phyloP scores from a whole-genome alignment of 352 stramenopile genomes.

The Plasmopara viticola region DNA sequence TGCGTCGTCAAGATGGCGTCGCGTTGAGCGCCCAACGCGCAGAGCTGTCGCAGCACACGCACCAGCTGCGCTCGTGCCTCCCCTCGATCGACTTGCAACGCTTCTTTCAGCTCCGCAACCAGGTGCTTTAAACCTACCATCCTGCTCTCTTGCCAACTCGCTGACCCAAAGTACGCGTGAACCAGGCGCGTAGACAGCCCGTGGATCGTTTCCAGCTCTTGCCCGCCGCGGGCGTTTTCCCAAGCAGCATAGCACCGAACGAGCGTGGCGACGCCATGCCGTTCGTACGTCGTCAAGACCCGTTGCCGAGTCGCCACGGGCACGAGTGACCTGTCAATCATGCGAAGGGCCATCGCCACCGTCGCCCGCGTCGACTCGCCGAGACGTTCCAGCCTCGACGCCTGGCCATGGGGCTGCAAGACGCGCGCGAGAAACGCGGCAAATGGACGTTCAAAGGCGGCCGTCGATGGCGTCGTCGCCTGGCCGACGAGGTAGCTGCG shows the following conservation, averaged over 20 bases:
- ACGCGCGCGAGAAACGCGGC: conserved; percentile 50
- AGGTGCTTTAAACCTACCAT: too few species aligned
- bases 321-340: conserved; percentile 35
- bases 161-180: too few species aligned
- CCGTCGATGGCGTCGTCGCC: conserved; percentile 23
- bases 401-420: conserved; percentile 36
- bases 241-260: conserved; percentile 43
- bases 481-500: conserved; percentile 40
- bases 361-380: conserved; percentile 27
- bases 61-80: neutral
- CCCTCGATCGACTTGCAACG: neutral
- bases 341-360: conserved; percentile 40
- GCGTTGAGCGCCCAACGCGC: conserved; percentile 18
- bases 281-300: conserved; percentile 39
- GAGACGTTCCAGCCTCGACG: neutral
- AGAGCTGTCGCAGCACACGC: conserved; percentile 24
- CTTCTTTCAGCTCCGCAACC: conserved; percentile 19
- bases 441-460: conserved; percentile 23
- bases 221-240: conserved; percentile 16
- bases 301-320: conserved; percentile 15
- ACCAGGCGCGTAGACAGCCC: conserved; percentile 18
- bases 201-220: conserved; percentile 16
- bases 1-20: conserved; percentile 43
- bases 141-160: too few species aligned
- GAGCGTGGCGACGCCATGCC: conserved; percentile 42